phyloP scores from a whole-genome alignment of 1,284 basidiomycete species.

The Puccinia coronata region DNA sequence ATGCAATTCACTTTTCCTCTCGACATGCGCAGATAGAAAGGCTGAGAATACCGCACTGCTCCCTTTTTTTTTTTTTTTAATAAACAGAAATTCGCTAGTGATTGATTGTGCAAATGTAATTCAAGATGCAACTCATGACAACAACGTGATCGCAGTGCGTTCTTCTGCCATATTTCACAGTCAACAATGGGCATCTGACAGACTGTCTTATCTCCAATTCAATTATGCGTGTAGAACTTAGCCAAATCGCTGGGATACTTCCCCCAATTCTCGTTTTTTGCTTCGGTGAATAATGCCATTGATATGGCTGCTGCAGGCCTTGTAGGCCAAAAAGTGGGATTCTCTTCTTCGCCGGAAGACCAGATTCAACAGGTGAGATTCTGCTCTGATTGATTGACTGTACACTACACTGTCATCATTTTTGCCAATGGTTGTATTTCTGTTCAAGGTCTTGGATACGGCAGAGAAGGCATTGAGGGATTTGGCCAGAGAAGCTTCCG shows the following conservation, averaged over 20 bases:
- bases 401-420: too few relatives aligned
- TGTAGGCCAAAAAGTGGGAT: constrained; percentile 92
- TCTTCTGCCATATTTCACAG: background rate
- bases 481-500: constrained; percentile 7
- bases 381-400: background rate
- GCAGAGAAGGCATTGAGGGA: constrained; percentile 18
- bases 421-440: background rate
- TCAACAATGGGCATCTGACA: background rate
- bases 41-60: too few relatives aligned
- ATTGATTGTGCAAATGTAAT: constrained; percentile 81
- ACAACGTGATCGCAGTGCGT: constrained; percentile 17
- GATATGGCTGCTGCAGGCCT: constrained; percentile 90
- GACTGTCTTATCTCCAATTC: background rate
- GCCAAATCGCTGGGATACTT: constrained; percentile 65
- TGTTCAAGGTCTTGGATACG: background rate
- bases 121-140: constrained; percentile 69
- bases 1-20: constrained; percentile 49
- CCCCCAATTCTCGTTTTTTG: constrained; percentile 85
- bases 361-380: constrained; percentile 69
- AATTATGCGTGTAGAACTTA: constrained; percentile 51
- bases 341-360: constrained; percentile 77
- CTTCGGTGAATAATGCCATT: constrained; percentile 79
- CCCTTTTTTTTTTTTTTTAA: too few relatives aligned
- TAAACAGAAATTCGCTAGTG: constrained; percentile 67
- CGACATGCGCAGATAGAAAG: too few relatives aligned